phyloP scores from a whole-genome alignment of 2,329 filamentous ascomycete genomes.

The Diaporthe destruens region DNA sequence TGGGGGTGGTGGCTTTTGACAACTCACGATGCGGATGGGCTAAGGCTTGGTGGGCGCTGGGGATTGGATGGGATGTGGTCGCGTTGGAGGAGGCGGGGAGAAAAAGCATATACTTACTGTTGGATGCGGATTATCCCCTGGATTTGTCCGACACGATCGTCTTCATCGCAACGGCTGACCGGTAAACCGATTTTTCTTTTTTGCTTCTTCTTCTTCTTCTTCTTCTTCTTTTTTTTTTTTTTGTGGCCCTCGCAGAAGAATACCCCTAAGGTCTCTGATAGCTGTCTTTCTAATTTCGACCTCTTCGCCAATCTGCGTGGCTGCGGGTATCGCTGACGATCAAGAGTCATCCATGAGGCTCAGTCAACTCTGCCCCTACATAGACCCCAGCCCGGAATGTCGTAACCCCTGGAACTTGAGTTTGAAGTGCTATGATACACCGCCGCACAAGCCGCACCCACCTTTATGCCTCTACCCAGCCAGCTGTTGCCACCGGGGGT shows the following conservation, averaged over 20 bases:
- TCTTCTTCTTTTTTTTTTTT: neutral
- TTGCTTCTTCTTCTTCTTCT: neutral
- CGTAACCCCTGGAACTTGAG: slow-evolving; percentile 12
- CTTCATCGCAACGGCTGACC: slow-evolving; percentile 17
- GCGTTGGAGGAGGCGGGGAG: slow-evolving; percentile 15
- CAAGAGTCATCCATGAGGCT: neutral
- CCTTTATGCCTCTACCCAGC: neutral
- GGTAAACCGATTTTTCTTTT: neutral
- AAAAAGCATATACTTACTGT: slow-evolving; percentile 9
- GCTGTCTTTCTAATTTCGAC: neutral
- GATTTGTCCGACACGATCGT: slow-evolving; percentile 8
- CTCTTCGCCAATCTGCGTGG: neutral
- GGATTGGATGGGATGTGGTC: slow-evolving; percentile 6
- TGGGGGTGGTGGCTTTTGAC: slow-evolving; percentile 18
- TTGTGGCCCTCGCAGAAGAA: slow-evolving; percentile 9
- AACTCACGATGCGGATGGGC: slow-evolving; percentile 29
- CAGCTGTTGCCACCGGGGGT: slow-evolving; percentile 3
- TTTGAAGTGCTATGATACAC: slow-evolving; percentile 3
- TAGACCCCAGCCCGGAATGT: neutral
- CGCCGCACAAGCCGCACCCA: neutral
- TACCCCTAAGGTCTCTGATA: slow-evolving; percentile 5
- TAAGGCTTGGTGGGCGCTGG: slow-evolving; percentile 22
- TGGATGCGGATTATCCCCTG: neutral
- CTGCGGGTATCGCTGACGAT: neutral
- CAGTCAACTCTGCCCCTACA: no score